Percentiles rank a stretch among this genome's conserved stretches.
Conservation (phyloP, 163 green algal species). For the Dunaliella salina region DNA sequence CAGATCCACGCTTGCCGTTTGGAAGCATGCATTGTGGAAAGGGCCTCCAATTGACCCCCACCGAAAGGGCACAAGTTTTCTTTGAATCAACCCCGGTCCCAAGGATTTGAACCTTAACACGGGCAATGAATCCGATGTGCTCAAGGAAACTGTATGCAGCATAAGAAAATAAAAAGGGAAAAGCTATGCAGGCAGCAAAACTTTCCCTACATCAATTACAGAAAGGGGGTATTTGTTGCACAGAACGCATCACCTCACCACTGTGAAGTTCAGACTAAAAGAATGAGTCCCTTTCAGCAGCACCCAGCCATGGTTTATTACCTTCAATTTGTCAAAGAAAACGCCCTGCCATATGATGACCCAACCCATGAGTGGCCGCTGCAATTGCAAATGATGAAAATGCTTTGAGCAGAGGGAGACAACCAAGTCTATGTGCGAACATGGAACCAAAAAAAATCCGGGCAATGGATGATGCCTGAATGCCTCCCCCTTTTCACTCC, state of each 20-base stretch:
- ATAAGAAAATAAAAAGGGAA: not conserved
- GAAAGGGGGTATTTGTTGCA: not conserved
- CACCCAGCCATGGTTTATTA: not conserved
- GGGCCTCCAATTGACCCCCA: too few species aligned
- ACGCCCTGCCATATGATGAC: not conserved
- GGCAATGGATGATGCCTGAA: too few species aligned
- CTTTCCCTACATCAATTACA: too few species aligned
- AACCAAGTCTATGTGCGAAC: not conserved
- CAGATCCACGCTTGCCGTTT: too few species aligned
- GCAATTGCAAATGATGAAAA: not conserved
- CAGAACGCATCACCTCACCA: not conserved
- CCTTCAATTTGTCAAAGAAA: not conserved
- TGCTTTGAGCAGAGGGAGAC: not conserved
- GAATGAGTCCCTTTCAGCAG: not conserved
- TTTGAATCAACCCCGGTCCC: too few species aligned
- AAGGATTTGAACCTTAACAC: too few species aligned
- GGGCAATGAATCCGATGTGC: too few species aligned
- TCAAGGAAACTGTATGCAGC: too few species aligned
- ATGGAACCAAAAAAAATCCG: not conserved
- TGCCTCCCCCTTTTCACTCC: too few species aligned
- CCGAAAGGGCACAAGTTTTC: too few species aligned
- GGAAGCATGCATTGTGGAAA: too few species aligned
- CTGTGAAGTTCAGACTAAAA: not conserved
- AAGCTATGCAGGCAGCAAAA: not conserved
- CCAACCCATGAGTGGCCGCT: not conserved